Percentiles rank a stretch among this genome's conserved stretches.
Evolutionary conservation across 2,329 filamentous ascomycete genomes (phyloP).

Genomic region (Aspergillus pseudoglaucus): DNA sequence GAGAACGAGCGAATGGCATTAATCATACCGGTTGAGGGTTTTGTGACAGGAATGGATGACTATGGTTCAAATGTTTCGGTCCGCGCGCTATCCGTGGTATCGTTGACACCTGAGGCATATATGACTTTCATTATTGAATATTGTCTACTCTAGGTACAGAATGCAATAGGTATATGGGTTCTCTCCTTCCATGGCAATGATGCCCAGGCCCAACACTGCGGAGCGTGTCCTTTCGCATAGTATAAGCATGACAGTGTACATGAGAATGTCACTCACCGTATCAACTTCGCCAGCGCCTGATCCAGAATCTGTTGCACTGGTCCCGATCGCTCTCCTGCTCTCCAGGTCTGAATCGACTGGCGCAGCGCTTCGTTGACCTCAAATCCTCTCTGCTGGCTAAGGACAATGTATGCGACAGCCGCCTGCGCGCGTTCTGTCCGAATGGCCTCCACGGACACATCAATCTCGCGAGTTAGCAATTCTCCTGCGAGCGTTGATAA

Average conservation of each 20-base stretch:
- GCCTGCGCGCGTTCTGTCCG: constrained; percentile 34
- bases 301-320: constrained; percentile 30
- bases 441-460: constrained; percentile 30
- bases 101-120: background rate
- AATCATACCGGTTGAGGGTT: no score
- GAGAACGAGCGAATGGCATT: no score
- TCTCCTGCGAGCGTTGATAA: constrained; percentile 22
- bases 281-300: constrained; percentile 18
- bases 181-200: no score
- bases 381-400: constrained; percentile 16
- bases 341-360: constrained; percentile 27
- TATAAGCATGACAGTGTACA: background rate
- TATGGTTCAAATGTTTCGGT: background rate
- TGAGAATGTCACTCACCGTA: background rate
- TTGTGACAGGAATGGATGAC: background rate
- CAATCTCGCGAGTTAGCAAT: constrained; percentile 27
- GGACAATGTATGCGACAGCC: constrained; percentile 24
- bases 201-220: no score
- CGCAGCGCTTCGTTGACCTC: constrained; percentile 17
- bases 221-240: no score
- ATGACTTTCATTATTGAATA: background rate
- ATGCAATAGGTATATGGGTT: background rate
- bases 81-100: background rate
- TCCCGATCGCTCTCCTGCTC: constrained; percentile 33
- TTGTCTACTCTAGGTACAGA: no score